phyloP scores from a whole-genome alignment of 2,329 filamentous ascomycete genomes.

The Plenodomus biglobosus region DNA sequence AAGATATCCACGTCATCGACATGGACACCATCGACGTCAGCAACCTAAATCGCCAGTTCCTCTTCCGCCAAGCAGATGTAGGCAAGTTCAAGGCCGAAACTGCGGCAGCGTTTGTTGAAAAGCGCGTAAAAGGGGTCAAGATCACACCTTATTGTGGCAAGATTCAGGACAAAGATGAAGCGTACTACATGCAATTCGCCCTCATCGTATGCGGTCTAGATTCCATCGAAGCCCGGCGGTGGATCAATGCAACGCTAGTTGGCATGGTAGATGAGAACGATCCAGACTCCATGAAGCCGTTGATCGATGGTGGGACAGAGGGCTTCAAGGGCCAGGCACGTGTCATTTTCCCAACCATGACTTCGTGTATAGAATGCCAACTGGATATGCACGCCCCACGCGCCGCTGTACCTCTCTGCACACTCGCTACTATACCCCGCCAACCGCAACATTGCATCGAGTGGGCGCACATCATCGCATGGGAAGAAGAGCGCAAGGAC shows the following conservation, averaged over 20 bases:
- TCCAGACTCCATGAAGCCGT: conserved; percentile 82
- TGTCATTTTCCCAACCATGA: conserved; percentile 88
- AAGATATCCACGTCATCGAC: conserved; percentile 96
- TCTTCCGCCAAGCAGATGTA: conserved; percentile 89
- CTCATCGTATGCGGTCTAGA: conserved; percentile 92
- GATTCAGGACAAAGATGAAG: conserved; percentile 95
- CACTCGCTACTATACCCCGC: conserved; percentile 90
- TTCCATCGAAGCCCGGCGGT: conserved; percentile 94
- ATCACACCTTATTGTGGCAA: conserved; percentile 93
- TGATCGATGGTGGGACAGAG: conserved; percentile 96
- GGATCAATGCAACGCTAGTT: conserved; percentile 95
- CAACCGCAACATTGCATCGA: conserved; percentile 98
- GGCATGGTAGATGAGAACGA: conserved; percentile 84
- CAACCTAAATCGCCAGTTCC: conserved; percentile 95
- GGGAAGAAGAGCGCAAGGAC: conserved; percentile 73
- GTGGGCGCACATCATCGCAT: conserved; percentile 98
- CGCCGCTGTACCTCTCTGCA: conserved; percentile 94
- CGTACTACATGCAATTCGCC: conserved; percentile 97
- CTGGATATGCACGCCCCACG: conserved; percentile 98
- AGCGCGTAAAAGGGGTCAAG: conserved; percentile 81
- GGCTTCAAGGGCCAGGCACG: conserved; percentile 97
- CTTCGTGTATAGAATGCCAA: conserved; percentile 96
- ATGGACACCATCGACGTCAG: conserved; percentile 99
- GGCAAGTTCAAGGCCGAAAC: conserved; percentile 93
- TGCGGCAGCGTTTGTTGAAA: conserved; percentile 87